Base-by-base conservation (phyloP, 306 rosid genomes). In the Malus orientalis region DNA sequence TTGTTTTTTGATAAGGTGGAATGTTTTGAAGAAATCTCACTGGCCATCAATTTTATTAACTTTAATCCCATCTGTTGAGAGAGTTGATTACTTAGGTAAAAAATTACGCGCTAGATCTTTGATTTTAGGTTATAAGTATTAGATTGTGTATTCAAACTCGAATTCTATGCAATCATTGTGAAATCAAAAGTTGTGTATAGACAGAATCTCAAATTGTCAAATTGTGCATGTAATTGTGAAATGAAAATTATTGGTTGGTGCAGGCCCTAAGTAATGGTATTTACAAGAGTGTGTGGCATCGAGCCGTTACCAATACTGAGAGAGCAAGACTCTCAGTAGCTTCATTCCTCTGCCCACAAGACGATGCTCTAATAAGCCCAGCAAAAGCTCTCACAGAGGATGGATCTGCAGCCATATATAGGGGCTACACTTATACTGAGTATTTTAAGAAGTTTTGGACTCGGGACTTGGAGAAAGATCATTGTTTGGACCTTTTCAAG, bases 211-310 rank as follows among this genome's bases (percentile, higher is more conserved):
- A 47, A 13, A 47, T 13, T 47, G 2, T 13, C 16, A 47, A 13
- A 4, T 47, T 47, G 54, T 47, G 15, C 53, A 4, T 47, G 18
- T 47, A 47, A 13, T 47, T 47, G 18, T 13, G 15, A 47, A 29
- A 2, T 15, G 4, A 33, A 33, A 18, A 65, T 20, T 32, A 4
- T 30, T 64, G 44, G 38, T 7, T 63, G 20, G 4, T 82, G 83
- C 91, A 94, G 98, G 99, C 97, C 40, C 13, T 91, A 80, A 95
- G 97, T 74, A 95, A 95, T 66, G 97, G 97, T 27, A 53, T 92
- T 9, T 95, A 90, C 58, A 92, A 85, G 87, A 95, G 99, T 74
- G 97, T 95, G 4, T 92, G 97, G 97, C 99, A 95, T 74, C 84
- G 99, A 7, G 97, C 97, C 11, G 58, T 87, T 33, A 96, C 91